Conservation (phyloP, 805 yeast species). For the Schwanniomyces polymorphus region DNA sequence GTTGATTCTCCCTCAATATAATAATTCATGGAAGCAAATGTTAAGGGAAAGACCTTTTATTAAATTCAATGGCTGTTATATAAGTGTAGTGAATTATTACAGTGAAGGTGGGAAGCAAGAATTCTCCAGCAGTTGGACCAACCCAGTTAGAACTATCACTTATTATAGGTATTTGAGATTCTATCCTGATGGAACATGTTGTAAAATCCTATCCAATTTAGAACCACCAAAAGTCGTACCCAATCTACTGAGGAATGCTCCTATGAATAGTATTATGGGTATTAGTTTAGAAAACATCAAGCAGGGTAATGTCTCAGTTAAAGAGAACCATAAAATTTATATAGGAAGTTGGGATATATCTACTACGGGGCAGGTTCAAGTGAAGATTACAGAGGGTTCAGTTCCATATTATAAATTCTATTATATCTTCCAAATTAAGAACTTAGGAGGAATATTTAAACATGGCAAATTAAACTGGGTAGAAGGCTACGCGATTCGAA, state of each 20-base stretch:
- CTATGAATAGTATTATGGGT: constrained; percentile 14
- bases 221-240: constrained; percentile 74
- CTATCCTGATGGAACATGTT: constrained; percentile 72
- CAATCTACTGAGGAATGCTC: constrained; percentile 37
- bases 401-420: constrained; percentile 61
- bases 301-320: constrained; percentile 7
- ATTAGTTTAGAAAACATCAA: constrained; percentile 9
- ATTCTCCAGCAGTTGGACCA: constrained; percentile 63
- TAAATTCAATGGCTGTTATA: constrained; percentile 80
- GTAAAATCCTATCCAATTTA: constrained; percentile 65
- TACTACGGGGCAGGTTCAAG: constrained; percentile 48
- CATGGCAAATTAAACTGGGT: constrained; percentile 77
- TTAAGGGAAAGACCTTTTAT: constrained; percentile 68
- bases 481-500: constrained; percentile 56
- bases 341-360: constrained; percentile 60
- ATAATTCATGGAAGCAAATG: constrained; percentile 49
- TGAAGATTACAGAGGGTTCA: constrained; percentile 57
- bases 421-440: constrained; percentile 60
- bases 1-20: constrained; percentile 27
- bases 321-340: constrained; percentile 35
- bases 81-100: constrained; percentile 80
- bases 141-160: constrained; percentile 81
- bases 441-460: constrained; percentile 55
- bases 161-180: constrained; percentile 86
- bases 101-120: constrained; percentile 78